These are phyloP conservation scores for Alisma plantagoaquatica DNA, from an alignment of 106 monocot genomes.

Conservation along the genomic window DNA sequence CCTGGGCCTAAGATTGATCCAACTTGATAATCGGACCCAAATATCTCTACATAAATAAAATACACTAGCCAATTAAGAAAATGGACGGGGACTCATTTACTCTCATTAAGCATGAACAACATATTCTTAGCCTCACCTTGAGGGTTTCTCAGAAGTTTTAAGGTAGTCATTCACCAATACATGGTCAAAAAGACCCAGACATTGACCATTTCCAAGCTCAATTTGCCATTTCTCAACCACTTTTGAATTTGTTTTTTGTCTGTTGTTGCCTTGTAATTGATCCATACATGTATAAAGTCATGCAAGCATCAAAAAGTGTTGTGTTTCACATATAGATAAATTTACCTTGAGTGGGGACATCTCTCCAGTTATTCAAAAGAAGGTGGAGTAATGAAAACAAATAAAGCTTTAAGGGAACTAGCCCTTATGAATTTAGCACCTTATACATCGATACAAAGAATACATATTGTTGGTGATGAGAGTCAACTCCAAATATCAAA, in stretches of 20 bases:
- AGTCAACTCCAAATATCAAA: too few relatives aligned
- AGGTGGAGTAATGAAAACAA: constrained; percentile 81
- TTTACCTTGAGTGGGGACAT: constrained; percentile 79
- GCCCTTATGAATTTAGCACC: constrained; percentile 86
- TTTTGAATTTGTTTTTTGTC: constrained; percentile 88
- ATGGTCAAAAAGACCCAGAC: constrained; percentile 61
- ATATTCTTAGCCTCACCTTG: constrained; percentile 29
- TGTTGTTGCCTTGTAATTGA: constrained; percentile 65
- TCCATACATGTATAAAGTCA: background rate
- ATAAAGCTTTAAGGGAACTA: constrained; percentile 73
- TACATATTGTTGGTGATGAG: too few relatives aligned
- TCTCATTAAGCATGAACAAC: background rate
- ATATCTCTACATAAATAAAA: constrained; percentile 38
- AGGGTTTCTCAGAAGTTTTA: constrained; percentile 55
- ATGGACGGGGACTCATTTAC: background rate
- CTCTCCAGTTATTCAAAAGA: constrained; percentile 84
- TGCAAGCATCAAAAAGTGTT: background rate
- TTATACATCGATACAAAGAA: constrained; percentile 98
- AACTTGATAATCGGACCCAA: too few relatives aligned
- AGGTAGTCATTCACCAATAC: constrained; percentile 82
- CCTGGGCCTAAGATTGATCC: too few relatives aligned
- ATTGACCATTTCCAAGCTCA: constrained; percentile 67
- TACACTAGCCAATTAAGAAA: background rate
- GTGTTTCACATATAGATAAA: background rate
- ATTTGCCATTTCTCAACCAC: constrained; percentile 63